Evolutionary conservation across 2,329 filamentous ascomycete species (phyloP).

Genomic region (Chaetomiaceae sp.): DNA sequence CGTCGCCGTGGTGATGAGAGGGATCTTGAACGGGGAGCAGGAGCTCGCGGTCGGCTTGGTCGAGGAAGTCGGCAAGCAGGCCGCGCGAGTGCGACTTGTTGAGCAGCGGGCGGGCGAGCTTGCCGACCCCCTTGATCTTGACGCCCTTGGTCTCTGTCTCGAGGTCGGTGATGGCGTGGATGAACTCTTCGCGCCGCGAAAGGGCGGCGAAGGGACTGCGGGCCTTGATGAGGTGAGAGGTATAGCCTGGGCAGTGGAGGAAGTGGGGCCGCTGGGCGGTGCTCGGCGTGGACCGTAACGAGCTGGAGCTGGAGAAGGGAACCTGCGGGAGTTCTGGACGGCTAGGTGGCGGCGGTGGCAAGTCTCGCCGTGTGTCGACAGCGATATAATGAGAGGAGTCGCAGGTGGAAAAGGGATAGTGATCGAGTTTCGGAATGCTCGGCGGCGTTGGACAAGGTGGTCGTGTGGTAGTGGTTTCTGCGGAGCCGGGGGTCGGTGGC

Average conservation of each 20-base stretch:
- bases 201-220: not conserved
- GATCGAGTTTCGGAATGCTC: no score
- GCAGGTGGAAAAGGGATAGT: no score
- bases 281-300: not conserved
- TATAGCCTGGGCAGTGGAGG: constrained; percentile 2
- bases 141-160: not conserved
- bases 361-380: no score
- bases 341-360: no score
- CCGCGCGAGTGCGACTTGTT: constrained; percentile 6
- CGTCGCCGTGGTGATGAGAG: no score
- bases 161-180: constrained; percentile 6
- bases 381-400: no score
- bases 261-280: not conserved
- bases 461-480: not conserved
- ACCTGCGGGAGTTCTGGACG: no score
- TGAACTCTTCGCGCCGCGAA: constrained; percentile 5
- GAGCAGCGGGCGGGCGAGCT: constrained; percentile 9
- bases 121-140: constrained; percentile 7
- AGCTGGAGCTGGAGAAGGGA: not conserved
- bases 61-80: constrained; percentile 3
- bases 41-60: constrained; percentile 3
- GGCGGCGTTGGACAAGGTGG: not conserved
- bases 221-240: not conserved
- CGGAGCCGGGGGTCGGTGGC: not conserved
- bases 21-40: constrained; percentile 5